Conservation (phyloP, 129 eudicot species). For the Heracleum sosnowskyi region DNA sequence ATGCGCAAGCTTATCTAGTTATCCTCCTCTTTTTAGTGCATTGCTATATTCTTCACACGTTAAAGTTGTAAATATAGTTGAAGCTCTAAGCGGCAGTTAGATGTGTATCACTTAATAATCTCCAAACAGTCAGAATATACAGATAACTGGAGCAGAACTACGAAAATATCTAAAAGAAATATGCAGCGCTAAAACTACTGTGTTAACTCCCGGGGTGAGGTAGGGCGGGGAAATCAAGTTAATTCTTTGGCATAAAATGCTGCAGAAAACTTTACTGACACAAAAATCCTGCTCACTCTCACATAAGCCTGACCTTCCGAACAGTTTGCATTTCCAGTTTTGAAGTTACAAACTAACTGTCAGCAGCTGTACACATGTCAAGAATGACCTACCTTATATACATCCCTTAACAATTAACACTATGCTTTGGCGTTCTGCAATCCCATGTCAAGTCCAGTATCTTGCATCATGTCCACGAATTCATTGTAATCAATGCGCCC, state of each 20-base stretch:
- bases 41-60: not conserved
- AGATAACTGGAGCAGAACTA: not conserved
- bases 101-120: not conserved
- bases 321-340: not conserved
- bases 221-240: not conserved
- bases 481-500: conserved; percentile 63
- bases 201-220: not conserved
- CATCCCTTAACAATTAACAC: conserved; percentile 32
- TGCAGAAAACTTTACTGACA: not conserved
- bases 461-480: conserved; percentile 76
- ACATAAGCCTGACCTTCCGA: not conserved
- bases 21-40: not conserved
- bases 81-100: not conserved
- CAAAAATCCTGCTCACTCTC: not conserved
- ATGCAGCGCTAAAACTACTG: not conserved
- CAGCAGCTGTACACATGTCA: conserved; percentile 7
- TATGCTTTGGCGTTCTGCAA: conserved; percentile 29
- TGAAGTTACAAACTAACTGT: not conserved
- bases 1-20: not conserved
- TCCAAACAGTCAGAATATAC: not conserved
- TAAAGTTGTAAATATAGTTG: not conserved
- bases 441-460: conserved; percentile 26
- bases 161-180: not conserved
- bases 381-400: conserved; percentile 20
- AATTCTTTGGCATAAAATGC: not conserved